phyloP scores from a whole-genome alignment of 352 stramenopile genomes.

The Phytopythium sindhum region DNA sequence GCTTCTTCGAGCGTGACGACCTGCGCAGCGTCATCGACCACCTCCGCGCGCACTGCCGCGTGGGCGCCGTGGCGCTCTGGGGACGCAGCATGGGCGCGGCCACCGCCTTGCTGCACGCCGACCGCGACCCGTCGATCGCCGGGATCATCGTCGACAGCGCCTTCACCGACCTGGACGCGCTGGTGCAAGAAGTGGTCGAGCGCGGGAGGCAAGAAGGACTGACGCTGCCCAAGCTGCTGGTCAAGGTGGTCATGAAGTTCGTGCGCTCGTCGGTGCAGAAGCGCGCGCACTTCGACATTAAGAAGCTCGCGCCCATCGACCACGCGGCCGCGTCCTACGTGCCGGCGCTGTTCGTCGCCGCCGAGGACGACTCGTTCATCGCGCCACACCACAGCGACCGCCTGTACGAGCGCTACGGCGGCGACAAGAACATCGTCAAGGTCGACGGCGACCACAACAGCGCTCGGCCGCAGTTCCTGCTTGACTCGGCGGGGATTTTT shows the following conservation, averaged over 20 bases:
- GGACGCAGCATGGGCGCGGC: conserved; percentile 97
- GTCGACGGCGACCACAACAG: conserved; percentile 98
- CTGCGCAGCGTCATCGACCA: conserved; percentile 91
- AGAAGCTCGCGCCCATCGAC: conserved; percentile 73
- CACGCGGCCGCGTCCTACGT: conserved; percentile 94
- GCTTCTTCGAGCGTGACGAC: conserved; percentile 94
- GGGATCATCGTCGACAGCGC: conserved; percentile 97
- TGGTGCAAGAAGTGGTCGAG: conserved; percentile 98
- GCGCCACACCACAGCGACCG: conserved; percentile 81
- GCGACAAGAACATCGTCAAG: conserved; percentile 98
- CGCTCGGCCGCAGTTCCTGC: conserved; percentile 92
- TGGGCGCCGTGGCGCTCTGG: conserved; percentile 97
- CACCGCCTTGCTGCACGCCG: conserved; percentile 96
- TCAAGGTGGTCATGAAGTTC: conserved; percentile 91
- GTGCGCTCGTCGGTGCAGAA: conserved; percentile 92
- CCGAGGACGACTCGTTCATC: conserved; percentile 96
- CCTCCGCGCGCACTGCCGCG: conserved; percentile 86
- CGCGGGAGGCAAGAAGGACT: conserved; percentile 92
- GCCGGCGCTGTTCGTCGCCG: conserved; percentile 95
- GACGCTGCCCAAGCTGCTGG: conserved; percentile 88
- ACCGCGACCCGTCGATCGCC: conserved; percentile 95
- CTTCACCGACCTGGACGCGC: conserved; percentile 94
- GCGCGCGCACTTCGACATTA: conserved; percentile 82
- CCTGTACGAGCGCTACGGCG: conserved; percentile 89
- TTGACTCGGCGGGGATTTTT: conserved; percentile 96